phyloP scores from a whole-genome alignment of 768 basidiomycete genomes.

The Lentinula raphanica region DNA sequence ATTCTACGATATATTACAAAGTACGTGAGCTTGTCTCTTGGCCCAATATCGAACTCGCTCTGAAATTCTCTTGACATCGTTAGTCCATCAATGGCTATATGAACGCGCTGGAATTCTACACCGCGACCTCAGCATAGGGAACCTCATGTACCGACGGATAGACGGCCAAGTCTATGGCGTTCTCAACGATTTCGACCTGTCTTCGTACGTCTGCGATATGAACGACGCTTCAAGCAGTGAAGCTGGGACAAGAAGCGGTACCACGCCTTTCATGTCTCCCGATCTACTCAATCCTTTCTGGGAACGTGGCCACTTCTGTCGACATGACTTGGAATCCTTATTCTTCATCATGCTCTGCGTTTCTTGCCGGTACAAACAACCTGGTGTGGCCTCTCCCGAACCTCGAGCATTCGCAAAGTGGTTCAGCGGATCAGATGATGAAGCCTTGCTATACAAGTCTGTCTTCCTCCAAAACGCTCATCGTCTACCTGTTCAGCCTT shows the following conservation, averaged over 20 bases:
- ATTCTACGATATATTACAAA: not conserved
- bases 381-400: not conserved
- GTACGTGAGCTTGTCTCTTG: not conserved
- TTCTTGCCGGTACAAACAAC: not conserved
- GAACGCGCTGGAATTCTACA: constrained; percentile 8
- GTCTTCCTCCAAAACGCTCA: too few relatives aligned
- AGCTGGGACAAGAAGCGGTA: not conserved
- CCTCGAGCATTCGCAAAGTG: not conserved
- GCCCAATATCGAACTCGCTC: too few relatives aligned
- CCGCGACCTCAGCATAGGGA: constrained; percentile 12
- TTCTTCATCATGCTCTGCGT: constrained; percentile 4
- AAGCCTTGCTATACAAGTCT: not conserved
- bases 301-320: not conserved
- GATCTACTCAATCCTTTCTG: not conserved
- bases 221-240: too few relatives aligned
- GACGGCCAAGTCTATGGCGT: constrained; percentile 11
- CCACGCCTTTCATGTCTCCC: constrained; percentile 1
- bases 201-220: not conserved
- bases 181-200: constrained; percentile 10
- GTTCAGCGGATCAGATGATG: not conserved
- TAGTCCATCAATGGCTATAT: constrained; percentile 8
- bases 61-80: not conserved
- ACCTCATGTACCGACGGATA: constrained; percentile 12
- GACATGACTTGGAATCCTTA: constrained; percentile 8
- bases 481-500: too few relatives aligned